Base-by-base conservation (phyloP, 371 early-diverging fungal genomes). In the Lichtheimia corymbifera region DNA sequence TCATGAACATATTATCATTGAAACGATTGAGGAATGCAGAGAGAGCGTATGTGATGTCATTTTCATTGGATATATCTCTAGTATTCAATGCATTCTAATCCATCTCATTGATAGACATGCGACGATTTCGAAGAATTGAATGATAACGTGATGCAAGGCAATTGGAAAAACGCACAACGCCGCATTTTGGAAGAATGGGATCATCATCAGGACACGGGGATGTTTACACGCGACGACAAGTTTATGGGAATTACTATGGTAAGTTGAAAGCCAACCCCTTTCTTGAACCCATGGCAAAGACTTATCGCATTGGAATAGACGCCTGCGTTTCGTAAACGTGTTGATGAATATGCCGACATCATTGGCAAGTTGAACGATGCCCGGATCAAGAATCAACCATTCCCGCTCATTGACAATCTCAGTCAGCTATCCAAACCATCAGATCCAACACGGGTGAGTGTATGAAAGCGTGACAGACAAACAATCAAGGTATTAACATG, bases 1-100 rank as follows among this genome's bases (percentile, higher is more conserved):
- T 60, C 89, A 93, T 56, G 92, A 95, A 72, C 86, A 79, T 56
- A 79, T 88, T 25, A 84, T 95, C 45, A 67, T 88, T 55, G 72
- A 68, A 28, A 88, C 92, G 3, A 88, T 96, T 43, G 90, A 93
- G 63, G 88, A 88, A 65, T 77, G 81, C 58, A 71, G 83, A 45
- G 76, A 73, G 28, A 72, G 84, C 59, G 82, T 83, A 40, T 25
- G 66, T 22, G 44, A 2, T 27, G 2, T 28, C 28, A 28, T 28
- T 28, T 4, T 1, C 9, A 35, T 35, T 28, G n/a, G 24, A 15
- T 6, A n/a, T 20, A 7, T 15, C 41, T 17, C 22, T 22, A 43
- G 1, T n/a, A 47, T 18, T 45, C 18, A 5, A n/a, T 47, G 17
- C 22, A n/a, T 47, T 2, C 47, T 22, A 11, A n/a, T 24, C 4